phyloP scores from a whole-genome alignment of 1,139 yeast species.

The Zygotorulaspora mrakii region DNA sequence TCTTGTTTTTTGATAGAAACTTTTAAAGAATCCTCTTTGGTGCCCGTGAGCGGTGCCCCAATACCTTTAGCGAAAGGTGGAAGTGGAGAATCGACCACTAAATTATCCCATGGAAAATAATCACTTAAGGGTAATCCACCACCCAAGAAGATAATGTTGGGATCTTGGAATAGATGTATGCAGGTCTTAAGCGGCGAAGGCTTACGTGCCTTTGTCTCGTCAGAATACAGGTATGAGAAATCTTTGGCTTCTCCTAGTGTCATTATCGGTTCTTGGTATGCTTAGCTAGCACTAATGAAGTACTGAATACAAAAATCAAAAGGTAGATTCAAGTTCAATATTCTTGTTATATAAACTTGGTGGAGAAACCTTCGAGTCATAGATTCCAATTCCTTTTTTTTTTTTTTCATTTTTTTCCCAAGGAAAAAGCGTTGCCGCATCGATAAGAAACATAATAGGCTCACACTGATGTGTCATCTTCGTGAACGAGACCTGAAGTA shows the following conservation, averaged over 20 bases:
- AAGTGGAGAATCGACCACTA: conserved; percentile 65
- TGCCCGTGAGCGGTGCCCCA: conserved; percentile 57
- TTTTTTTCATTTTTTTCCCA: not conserved
- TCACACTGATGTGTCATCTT: too few species aligned
- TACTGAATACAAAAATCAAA: too few species aligned
- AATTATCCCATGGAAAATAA: conserved; percentile 84
- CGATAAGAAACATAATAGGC: too few species aligned
- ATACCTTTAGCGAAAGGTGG: conserved; percentile 77
- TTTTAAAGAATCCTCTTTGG: conserved; percentile 42
- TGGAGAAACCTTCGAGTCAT: too few species aligned
- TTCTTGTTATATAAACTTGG: too few species aligned
- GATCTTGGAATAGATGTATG: conserved; percentile 68
- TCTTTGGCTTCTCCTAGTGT: conserved; percentile 53
- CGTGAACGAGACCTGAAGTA: too few species aligned
- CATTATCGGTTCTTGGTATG: conserved; percentile 20
- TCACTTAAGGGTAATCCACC: conserved; percentile 93
- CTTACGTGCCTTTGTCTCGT: conserved; percentile 71
- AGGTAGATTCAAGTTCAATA: too few species aligned
- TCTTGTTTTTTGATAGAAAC: conserved; percentile 44
- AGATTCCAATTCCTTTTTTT: not conserved
- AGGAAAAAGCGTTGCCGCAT: too few species aligned
- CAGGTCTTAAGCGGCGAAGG: conserved; percentile 82
- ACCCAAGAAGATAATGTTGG: conserved; percentile 81
- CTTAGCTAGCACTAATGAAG: not conserved
- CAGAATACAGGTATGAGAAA: conserved; percentile 68